These are phyloP conservation scores for Beauveria medogensis DNA, from an alignment of 2,329 filamentous ascomycete genomes.

Conservation along the genomic window DNA sequence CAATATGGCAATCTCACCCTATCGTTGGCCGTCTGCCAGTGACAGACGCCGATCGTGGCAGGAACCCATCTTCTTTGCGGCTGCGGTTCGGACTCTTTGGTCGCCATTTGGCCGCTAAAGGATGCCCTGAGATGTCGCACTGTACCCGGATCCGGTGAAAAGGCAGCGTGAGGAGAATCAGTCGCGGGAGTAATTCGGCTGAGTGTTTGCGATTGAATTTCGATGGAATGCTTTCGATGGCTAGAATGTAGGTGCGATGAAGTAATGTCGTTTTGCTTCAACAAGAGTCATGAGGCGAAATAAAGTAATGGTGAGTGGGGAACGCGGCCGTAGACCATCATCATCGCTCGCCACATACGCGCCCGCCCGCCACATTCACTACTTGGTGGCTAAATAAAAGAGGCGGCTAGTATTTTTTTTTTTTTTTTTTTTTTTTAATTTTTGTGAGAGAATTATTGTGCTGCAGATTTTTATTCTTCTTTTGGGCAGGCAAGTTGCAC, in stretches of 20 bases:
- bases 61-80: conserved; percentile 4
- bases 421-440: background rate
- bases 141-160: background rate
- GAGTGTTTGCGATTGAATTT: too few species aligned
- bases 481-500: background rate
- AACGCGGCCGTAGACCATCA: background rate
- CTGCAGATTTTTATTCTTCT: too few species aligned
- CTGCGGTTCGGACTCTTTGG: background rate
- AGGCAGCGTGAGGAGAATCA: background rate
- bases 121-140: background rate
- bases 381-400: background rate
- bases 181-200: background rate
- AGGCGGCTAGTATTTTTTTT: too few species aligned
- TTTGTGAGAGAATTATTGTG: background rate
- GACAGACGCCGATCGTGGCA: conserved; percentile 26
- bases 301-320: conserved; percentile 1
- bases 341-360: background rate
- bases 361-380: background rate
- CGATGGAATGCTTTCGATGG: background rate
- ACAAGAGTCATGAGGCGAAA: background rate
- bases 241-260: background rate
- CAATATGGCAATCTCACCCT: conserved; percentile 22
- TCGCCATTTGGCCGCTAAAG: background rate
- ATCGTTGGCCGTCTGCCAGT: conserved; percentile 29
- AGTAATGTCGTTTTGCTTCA: background rate